A percentile compares a stretch with the other conserved stretches of the same genome.
phyloP scores from a whole-genome alignment of 306 rosid species.

The Malus asiatica region DNA sequence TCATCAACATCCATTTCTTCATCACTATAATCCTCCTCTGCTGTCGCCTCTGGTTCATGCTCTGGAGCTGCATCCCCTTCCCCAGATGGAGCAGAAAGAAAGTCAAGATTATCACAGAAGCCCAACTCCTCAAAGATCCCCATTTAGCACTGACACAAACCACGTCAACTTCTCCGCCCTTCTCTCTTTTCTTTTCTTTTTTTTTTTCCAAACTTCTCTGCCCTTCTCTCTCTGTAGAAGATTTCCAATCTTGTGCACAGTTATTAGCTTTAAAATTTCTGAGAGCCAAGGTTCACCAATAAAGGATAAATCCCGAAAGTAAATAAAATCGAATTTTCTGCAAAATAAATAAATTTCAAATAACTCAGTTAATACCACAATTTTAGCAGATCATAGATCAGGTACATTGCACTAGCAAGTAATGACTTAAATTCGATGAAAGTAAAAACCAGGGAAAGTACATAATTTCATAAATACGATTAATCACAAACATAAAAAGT shows the following conservation, averaged over 20 bases:
- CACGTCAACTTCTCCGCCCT: background rate
- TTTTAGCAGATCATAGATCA: slow-evolving; percentile 1
- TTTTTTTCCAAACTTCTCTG: background rate
- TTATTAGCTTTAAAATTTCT: background rate
- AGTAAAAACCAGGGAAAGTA: background rate
- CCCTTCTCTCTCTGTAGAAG: background rate
- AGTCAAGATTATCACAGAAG: slow-evolving; percentile 31
- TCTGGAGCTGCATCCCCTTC: slow-evolving; percentile 26
- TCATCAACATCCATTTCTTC: slow-evolving; percentile 45
- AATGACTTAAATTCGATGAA: background rate
- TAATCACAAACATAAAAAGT: background rate
- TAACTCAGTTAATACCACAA: background rate
- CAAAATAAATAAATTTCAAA: background rate
- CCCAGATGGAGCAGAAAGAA: slow-evolving; percentile 23
- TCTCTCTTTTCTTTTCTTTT: background rate
- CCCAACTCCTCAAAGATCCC: slow-evolving; percentile 40
- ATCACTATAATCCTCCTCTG: slow-evolving; percentile 45
- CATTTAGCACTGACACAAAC: slow-evolving; percentile 1
- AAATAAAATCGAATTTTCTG: background rate
- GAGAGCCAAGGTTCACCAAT: background rate
- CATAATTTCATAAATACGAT: background rate
- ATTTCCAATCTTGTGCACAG: slow-evolving; percentile 1
- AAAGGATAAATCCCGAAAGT: background rate
- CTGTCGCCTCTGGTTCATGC: slow-evolving; percentile 22
- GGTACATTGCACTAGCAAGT: slow-evolving; percentile 4